A percentile compares a stretch with the other conserved stretches of the same genome.
Evolutionary conservation across 352 stramenopile genomes (phyloP).

Genomic region (Globisporangium spiculum): DNA sequence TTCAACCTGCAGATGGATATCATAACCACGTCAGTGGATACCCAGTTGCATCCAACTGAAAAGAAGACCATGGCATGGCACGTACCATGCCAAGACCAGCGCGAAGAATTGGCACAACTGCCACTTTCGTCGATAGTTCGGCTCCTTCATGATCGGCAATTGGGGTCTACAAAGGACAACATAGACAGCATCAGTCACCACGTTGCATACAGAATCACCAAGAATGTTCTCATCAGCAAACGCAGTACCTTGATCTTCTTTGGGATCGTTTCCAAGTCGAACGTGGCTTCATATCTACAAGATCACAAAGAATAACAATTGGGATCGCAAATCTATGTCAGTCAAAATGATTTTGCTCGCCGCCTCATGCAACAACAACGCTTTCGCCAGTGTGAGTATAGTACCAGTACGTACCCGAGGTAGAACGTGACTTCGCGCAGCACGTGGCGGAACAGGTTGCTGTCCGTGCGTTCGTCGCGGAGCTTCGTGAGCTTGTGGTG

Average conservation of each 20-base stretch:
- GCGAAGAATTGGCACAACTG: constrained; percentile 96
- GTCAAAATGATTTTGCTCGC: background rate
- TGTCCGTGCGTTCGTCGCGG: constrained; percentile 91
- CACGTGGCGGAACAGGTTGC: constrained; percentile 93
- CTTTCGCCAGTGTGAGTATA: background rate
- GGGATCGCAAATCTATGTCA: background rate
- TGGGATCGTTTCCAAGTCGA: constrained; percentile 56
- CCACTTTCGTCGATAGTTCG: constrained; percentile 90
- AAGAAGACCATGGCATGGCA: background rate
- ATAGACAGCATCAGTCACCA: no score
- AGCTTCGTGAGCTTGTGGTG: constrained; percentile 97
- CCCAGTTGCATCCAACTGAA: background rate
- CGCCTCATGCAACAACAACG: background rate
- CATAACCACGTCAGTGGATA: background rate
- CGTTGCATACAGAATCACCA: background rate
- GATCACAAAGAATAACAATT: background rate
- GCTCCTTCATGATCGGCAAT: constrained; percentile 72
- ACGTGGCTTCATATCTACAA: constrained; percentile 76
- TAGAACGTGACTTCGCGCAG: constrained; percentile 98
- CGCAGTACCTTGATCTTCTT: constrained; percentile 68
- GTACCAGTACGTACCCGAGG: constrained; percentile 84
- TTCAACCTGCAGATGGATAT: constrained; percentile 84
- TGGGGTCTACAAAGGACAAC: constrained; percentile 42
- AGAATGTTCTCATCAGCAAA: background rate
- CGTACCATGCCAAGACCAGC: constrained; percentile 86